These are phyloP conservation scores for Boletus barrowsii DNA, from an alignment of 768 basidiomycete species.

Conservation along the genomic window DNA sequence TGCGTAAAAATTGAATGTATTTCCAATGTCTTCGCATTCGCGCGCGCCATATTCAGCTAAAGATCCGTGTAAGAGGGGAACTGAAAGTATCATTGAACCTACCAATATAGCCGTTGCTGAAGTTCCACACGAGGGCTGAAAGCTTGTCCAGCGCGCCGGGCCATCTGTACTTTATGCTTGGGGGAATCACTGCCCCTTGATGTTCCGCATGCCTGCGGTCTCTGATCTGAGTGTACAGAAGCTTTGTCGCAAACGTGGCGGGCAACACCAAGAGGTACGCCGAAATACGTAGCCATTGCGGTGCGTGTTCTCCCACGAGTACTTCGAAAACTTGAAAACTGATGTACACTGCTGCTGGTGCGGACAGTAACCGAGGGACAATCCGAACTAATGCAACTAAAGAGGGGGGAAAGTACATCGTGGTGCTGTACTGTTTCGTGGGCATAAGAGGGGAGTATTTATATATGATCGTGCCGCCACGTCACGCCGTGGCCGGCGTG, in stretches of 20 bases:
- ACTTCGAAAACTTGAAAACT: conserved; percentile 10
- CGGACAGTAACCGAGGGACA: conserved; percentile 25
- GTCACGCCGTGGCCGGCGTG: too few species aligned
- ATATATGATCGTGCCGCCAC: too few species aligned
- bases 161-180: conserved; percentile 35
- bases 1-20: conserved; percentile 21
- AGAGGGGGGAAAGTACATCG: conserved; percentile 29
- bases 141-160: conserved; percentile 50
- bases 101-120: conserved; percentile 49
- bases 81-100: conserved; percentile 1
- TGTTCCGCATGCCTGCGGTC: conserved; percentile 41
- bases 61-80: neutral
- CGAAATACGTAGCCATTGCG: conserved; percentile 12
- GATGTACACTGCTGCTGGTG: conserved; percentile 18
- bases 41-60: conserved; percentile 11
- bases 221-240: conserved; percentile 45
- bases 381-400: conserved; percentile 30
- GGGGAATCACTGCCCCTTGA: conserved; percentile 46
- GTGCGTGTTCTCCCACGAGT: neutral
- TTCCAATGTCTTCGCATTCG: conserved; percentile 19
- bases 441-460: too few species aligned
- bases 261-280: conserved; percentile 28
- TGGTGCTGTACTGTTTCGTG: neutral
- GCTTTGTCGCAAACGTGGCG: conserved; percentile 10
- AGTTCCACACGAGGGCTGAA: conserved; percentile 35